Conservation (phyloP, 768 basidiomycete genomes). For the Amanita rubescens region DNA sequence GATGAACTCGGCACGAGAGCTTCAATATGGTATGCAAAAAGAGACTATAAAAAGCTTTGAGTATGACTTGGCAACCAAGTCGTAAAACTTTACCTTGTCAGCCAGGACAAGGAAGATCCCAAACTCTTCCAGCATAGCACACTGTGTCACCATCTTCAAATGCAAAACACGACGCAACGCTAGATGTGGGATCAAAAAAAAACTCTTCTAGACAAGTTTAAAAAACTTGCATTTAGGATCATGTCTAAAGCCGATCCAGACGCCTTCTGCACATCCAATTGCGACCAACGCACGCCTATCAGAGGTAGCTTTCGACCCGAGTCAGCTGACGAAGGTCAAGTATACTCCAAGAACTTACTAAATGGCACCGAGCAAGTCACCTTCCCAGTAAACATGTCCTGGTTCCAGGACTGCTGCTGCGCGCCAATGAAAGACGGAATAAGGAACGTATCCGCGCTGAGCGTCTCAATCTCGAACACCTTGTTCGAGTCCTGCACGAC, state of each 20-base stretch:
- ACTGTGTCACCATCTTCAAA: constrained; percentile 86
- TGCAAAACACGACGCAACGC: constrained; percentile 91
- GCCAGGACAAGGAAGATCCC: constrained; percentile 95
- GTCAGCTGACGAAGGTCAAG: constrained; percentile 29
- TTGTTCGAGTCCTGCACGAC: constrained; percentile 90
- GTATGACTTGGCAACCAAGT: constrained; percentile 35
- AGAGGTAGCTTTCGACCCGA: constrained; percentile 56
- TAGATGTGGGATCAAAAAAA: constrained; percentile 29
- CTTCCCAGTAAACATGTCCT: constrained; percentile 66
- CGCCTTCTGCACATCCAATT: constrained; percentile 86
- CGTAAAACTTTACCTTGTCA: constrained; percentile 64
- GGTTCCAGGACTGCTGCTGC: constrained; percentile 56
- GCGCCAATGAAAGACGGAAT: constrained; percentile 49
- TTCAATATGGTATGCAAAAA: constrained; percentile 94
- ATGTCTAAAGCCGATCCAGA: constrained; percentile 90
- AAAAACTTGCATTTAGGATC: constrained; percentile 69
- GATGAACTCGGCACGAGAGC: constrained; percentile 88
- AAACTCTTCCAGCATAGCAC: constrained; percentile 92
- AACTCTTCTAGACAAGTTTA: not conserved
- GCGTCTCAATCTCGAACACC: constrained; percentile 89
- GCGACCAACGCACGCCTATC: constrained; percentile 81
- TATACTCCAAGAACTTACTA: constrained; percentile 37
- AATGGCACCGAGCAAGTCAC: constrained; percentile 96
- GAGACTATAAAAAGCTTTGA: constrained; percentile 38
- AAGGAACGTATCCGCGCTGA: constrained; percentile 83